Evolutionary conservation across 768 basidiomycete species (phyloP).

Genomic region (Termitomyces sp.): DNA sequence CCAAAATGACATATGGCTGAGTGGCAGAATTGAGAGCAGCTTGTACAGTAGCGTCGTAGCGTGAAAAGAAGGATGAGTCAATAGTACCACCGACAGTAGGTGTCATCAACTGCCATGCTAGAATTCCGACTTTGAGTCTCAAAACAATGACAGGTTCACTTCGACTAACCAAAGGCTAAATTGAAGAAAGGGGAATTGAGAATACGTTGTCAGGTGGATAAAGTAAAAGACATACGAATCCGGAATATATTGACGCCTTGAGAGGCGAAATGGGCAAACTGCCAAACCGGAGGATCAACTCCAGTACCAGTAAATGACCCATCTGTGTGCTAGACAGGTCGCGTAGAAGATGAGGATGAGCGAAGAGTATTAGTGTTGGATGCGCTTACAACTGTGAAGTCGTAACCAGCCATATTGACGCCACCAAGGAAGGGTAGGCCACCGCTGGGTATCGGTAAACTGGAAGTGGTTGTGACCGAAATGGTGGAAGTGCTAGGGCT

Average conservation of each 20-base stretch:
- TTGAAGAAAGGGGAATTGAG: slow-evolving; percentile 22
- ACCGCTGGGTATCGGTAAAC: slow-evolving; percentile 8
- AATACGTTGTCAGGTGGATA: background rate
- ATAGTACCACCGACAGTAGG: slow-evolving; percentile 46
- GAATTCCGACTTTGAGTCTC: background rate
- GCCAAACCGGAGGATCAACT: slow-evolving; percentile 34
- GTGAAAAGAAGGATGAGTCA: slow-evolving; percentile 37
- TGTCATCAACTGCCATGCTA: slow-evolving; percentile 52
- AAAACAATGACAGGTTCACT: slow-evolving; percentile 11
- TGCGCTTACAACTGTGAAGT: slow-evolving; percentile 36
- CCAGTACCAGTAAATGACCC: slow-evolving; percentile 40
- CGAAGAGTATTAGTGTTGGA: background rate
- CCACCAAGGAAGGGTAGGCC: slow-evolving; percentile 37
- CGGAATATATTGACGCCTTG: slow-evolving; percentile 50
- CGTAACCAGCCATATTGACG: slow-evolving; percentile 47
- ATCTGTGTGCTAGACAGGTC: slow-evolving; percentile 23
- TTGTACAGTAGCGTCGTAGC: slow-evolving; percentile 47
- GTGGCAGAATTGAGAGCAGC: slow-evolving; percentile 36
- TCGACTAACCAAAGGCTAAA: slow-evolving; percentile 16
- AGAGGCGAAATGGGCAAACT: slow-evolving; percentile 44
- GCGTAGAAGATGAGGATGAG: background rate
- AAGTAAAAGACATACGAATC: slow-evolving; percentile 19
- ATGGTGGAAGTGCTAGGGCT: slow-evolving; percentile 14
- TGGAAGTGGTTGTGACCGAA: slow-evolving; percentile 12
- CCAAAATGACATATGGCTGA: slow-evolving; percentile 46